Conservation (phyloP, 2,329 filamentous ascomycete genomes). For the Fusarium begoniae region DNA sequence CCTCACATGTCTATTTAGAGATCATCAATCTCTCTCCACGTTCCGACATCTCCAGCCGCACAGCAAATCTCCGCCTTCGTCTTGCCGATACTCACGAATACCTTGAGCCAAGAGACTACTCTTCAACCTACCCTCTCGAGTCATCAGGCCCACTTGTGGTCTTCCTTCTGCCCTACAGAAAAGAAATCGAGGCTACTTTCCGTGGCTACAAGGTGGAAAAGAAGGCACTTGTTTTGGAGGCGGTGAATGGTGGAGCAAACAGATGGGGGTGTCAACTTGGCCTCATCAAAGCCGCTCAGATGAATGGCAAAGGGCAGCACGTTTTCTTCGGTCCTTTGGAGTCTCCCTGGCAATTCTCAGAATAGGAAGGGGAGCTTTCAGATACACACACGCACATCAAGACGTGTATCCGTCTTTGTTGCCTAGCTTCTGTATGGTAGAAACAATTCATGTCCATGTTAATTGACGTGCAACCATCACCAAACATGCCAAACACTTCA, state of each 20-base stretch:
- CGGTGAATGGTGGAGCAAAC: not conserved
- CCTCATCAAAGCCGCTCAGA: not conserved
- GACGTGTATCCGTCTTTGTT: too few species aligned
- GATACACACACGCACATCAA: too few species aligned
- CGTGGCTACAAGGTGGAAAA: not conserved
- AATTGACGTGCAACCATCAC: too few species aligned
- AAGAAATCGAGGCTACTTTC: not conserved
- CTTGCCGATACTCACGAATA: not conserved
- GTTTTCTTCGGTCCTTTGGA: not conserved
- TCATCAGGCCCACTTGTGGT: not conserved
- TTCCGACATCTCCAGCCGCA: not conserved
- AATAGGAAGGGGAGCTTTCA: too few species aligned
- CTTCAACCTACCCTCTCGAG: fast-evolving
- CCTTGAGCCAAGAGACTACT: fast-evolving
- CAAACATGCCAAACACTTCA: not conserved
- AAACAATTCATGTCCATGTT: too few species aligned
- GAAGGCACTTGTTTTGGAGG: not conserved
- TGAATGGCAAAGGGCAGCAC: not conserved
- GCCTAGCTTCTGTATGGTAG: too few species aligned
- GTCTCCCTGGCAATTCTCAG: fast-evolving
- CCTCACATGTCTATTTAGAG: too few species aligned
- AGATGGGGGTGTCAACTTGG: fast-evolving
- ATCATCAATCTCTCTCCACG: too few species aligned
- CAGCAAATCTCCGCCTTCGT: not conserved
- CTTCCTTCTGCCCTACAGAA: not conserved